These are phyloP conservation scores for Ascochyta koolunga DNA, from an alignment of 2,329 filamentous ascomycete species.

Conservation along the genomic window DNA sequence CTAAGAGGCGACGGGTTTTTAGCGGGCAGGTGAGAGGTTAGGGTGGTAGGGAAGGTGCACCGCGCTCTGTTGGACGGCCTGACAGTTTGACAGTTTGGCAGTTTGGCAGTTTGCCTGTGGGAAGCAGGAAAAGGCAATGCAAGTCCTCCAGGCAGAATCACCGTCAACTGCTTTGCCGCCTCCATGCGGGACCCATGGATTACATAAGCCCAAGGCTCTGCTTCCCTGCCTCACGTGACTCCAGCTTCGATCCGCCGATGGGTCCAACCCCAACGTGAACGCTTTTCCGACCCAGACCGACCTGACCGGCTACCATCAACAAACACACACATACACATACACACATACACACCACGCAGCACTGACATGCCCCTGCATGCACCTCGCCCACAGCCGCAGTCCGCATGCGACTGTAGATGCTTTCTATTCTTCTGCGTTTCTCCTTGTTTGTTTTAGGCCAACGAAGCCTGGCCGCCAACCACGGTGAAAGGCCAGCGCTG, in stretches of 20 bases:
- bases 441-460: slow-evolving; percentile 12
- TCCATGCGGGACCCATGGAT: slow-evolving; percentile 8
- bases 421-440: slow-evolving; percentile 5
- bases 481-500: slow-evolving; percentile 13
- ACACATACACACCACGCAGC: not conserved
- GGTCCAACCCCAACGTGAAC: not conserved
- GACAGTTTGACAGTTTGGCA: slow-evolving; percentile 3
- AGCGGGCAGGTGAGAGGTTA: not conserved
- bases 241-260: not conserved
- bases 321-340: not conserved
- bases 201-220: not conserved
- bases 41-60: not conserved
- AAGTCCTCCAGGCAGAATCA: slow-evolving; percentile 30
- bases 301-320: not conserved
- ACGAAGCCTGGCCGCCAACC: slow-evolving; percentile 7
- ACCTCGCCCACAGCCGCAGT: slow-evolving; percentile 3
- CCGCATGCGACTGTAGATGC: slow-evolving; percentile 4
- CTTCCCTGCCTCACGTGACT: slow-evolving; percentile 8
- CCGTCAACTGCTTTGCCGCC: slow-evolving; percentile 9
- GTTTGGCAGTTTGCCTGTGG: slow-evolving; percentile 2
- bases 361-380: slow-evolving; percentile 8
- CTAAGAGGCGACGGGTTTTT: slow-evolving; percentile 3
- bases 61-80: not conserved
- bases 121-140: slow-evolving; percentile 28
- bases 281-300: not conserved